Conservation (phyloP, 129 eudicot genomes). For the Saposhnikovia divaricata region DNA sequence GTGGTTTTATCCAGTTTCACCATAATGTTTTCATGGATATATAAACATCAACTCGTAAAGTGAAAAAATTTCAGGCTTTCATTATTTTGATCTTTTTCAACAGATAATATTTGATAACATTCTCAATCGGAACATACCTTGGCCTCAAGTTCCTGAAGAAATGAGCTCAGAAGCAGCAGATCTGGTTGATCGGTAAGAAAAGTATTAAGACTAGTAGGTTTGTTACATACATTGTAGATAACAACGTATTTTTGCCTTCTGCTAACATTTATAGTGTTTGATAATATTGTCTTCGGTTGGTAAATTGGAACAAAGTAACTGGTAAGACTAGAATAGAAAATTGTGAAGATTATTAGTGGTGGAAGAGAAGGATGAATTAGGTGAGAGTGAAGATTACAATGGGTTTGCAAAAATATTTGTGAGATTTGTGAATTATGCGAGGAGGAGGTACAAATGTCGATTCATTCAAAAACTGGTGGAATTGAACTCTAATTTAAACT, state of each 20-base stretch:
- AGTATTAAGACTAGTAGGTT: neutral
- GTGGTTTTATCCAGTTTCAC: neutral
- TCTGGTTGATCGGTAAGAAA: constrained; percentile 75
- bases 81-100: neutral
- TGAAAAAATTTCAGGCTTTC: too few species aligned
- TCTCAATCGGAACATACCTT: constrained; percentile 90
- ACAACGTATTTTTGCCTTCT: neutral
- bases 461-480: neutral
- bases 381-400: neutral
- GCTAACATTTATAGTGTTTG: neutral
- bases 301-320: neutral
- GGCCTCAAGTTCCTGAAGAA: constrained; percentile 93
- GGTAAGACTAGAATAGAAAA: neutral
- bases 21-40: neutral
- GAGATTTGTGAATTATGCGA: neutral
- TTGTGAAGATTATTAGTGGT: neutral
- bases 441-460: neutral
- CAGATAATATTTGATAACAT: constrained; percentile 93
- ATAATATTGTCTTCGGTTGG: neutral
- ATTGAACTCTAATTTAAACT: neutral
- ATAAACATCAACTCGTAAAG: neutral
- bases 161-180: constrained; percentile 83
- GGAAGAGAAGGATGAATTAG: neutral
- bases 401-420: too few species aligned
- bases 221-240: neutral